Evolutionary conservation across 441 rosid genomes (phyloP).

Genomic region (Pelargonium cotyledonis): DNA sequence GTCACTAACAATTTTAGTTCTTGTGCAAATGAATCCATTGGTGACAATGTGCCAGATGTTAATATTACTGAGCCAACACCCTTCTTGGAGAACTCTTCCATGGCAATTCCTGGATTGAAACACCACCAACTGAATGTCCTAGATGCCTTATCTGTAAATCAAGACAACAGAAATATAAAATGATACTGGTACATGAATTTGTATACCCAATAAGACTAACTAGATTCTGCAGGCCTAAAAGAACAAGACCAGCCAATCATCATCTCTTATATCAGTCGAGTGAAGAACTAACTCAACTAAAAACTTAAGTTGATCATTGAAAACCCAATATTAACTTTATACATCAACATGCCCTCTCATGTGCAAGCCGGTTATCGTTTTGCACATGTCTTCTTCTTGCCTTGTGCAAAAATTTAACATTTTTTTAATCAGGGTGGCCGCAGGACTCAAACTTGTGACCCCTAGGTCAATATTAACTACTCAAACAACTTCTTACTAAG

Average conservation of each 20-base stretch:
- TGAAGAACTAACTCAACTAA: no score
- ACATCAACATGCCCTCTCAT: no score
- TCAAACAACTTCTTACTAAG: not conserved
- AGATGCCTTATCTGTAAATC: constrained; percentile 63
- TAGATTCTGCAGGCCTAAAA: not conserved
- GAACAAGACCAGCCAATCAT: not conserved
- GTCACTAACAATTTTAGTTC: constrained; percentile 78
- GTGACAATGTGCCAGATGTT: constrained; percentile 96
- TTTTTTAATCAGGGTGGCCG: no score
- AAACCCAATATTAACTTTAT: no score
- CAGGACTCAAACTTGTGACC: no score
- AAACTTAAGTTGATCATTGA: no score
- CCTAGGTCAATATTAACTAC: no score
- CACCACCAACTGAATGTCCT: constrained; percentile 99
- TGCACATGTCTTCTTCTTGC: no score
- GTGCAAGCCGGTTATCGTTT: no score
- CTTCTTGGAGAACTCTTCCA: constrained; percentile 68
- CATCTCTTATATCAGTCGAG: not conserved
- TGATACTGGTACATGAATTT: constrained; percentile 6
- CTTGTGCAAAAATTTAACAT: no score
- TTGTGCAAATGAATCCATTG: constrained; percentile 84
- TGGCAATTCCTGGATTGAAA: constrained; percentile 94
- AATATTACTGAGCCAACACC: constrained; percentile 82
- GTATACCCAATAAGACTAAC: constrained; percentile 6
- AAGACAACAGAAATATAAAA: constrained; percentile 14